A percentile compares a stretch with the other conserved stretches of the same genome.
These are phyloP conservation scores for Silene coronaria DNA, from an alignment of 179 eudicot genomes.

Conservation along the genomic window DNA sequence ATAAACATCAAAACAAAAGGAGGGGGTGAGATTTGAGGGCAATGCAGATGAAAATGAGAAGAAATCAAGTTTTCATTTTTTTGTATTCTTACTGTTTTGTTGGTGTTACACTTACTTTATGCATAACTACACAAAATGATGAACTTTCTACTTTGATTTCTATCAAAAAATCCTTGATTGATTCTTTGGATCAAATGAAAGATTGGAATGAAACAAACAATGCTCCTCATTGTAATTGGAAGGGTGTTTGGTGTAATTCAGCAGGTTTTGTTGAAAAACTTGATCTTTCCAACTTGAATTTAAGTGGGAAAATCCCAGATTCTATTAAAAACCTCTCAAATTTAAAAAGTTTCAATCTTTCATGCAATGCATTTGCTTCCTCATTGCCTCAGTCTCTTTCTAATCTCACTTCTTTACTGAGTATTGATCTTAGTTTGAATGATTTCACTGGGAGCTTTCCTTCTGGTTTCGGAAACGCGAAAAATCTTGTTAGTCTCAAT, in stretches of 20 bases:
- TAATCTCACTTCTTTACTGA: slow-evolving; percentile 43
- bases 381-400: slow-evolving; percentile 48
- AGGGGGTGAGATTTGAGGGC: slow-evolving; percentile 1
- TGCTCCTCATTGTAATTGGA: slow-evolving; percentile 51
- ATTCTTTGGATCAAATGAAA: slow-evolving; percentile 40
- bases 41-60: slow-evolving; percentile 22
- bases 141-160: slow-evolving; percentile 43
- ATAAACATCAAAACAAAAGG: slow-evolving; percentile 1
- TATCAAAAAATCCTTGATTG: slow-evolving; percentile 39
- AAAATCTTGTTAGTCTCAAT: slow-evolving; percentile 36
- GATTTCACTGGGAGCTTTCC: slow-evolving; percentile 53
- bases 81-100: slow-evolving; percentile 28
- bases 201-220: slow-evolving; percentile 39
- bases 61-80: slow-evolving; percentile 25
- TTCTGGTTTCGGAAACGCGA: slow-evolving; percentile 38
- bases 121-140: slow-evolving; percentile 20
- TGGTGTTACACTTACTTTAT: slow-evolving; percentile 24
- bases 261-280: slow-evolving; percentile 49
- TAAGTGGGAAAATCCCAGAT: slow-evolving; percentile 54
- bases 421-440: slow-evolving; percentile 59
- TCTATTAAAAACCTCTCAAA: slow-evolving; percentile 36
- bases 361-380: slow-evolving; percentile 49
- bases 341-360: slow-evolving; percentile 45
- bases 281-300: slow-evolving; percentile 68
- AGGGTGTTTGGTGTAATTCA: slow-evolving; percentile 55